Evolutionary conservation across 2,329 filamentous ascomycete species (phyloP), one percentile per base, ranked within the genome.

Genomic region (Clarireedia sp.): DNA sequence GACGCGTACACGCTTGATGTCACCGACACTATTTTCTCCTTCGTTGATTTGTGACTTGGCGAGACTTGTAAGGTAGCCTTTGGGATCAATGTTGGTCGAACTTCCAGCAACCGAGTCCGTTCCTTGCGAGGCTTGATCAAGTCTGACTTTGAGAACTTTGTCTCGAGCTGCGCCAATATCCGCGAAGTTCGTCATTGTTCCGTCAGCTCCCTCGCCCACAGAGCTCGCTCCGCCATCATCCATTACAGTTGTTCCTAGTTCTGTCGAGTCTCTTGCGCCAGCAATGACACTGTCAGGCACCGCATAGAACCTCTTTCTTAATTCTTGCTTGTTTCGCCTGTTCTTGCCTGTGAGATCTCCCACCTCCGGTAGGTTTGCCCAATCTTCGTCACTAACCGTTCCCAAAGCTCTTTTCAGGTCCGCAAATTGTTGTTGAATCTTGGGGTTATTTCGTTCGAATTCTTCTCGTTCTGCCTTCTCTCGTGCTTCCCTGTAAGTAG

Each of bases 331-430:
- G 61, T 82, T 85, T 59, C 94, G 80, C 69, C 90, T 82, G 65
- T 95, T 95, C 74, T 94, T 95, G 62, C 94, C 92, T 0, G 94
- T 99, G 70, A 97, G 79, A 71, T 99, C 94, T 65, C 95, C 94
- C 36, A 96, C 92, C 67, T 99, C 95, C 5, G 94, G 95, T 41
- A 99, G 78, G 66, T 85, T 95, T 40, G 90, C 90, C 94, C 94
- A 99, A 65, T 99, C 91, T 60, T 99, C 92, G 69, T 97, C 92
- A 44, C 89, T 88, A 26, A 99, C 87, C 5, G 85, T 87, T 41
- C 88, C 86, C 38, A 99, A 79, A 5, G 89, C 90, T 67, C 95
- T 83, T 73, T 99, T 99, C 51, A 97, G 75, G 66, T 97, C 94
- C 68, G 91, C 90, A 70, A 99, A 99, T 71, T 99, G 94, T 64